Percentiles rank a stretch among this genome's conserved stretches.
These are phyloP conservation scores for Nitzschia inconspicua DNA, from an alignment of 108 stramenopile species.

Conservation along the genomic window DNA sequence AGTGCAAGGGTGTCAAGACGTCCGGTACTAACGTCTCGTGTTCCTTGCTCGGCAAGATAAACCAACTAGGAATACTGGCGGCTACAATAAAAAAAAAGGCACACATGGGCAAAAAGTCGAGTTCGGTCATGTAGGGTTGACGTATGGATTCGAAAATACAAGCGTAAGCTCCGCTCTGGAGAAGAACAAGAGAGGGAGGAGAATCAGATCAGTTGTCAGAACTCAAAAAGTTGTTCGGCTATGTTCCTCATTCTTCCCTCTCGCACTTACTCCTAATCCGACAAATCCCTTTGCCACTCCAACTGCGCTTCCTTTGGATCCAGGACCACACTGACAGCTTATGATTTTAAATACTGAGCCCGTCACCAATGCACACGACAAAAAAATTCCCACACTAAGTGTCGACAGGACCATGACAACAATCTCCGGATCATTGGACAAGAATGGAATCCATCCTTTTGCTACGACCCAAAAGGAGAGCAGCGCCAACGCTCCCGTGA, in stretches of 20 bases:
- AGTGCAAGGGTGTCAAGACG: constrained; percentile 62
- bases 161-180: constrained; percentile 31
- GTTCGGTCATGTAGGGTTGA: constrained; percentile 21
- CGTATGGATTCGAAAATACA: constrained; percentile 62
- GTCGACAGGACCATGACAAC: constrained; percentile 44
- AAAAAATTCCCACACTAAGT: constrained; percentile 53
- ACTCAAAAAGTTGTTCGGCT: neutral
- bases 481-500: constrained; percentile 37
- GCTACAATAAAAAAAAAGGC: constrained; percentile 58
- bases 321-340: constrained; percentile 54
- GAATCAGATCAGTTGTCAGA: neutral
- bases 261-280: constrained; percentile 76
- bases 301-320: constrained; percentile 76
- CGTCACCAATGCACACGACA: constrained; percentile 72
- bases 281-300: constrained; percentile 88
- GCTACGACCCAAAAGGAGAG: constrained; percentile 61
- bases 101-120: constrained; percentile 82
- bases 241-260: constrained; percentile 49
- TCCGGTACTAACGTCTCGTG: constrained; percentile 39
- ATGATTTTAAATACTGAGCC: constrained; percentile 82
- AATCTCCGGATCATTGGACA: constrained; percentile 7
- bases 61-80: constrained; percentile 52
- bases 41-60: constrained; percentile 51
- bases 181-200: too few relatives aligned
- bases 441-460: constrained; percentile 1